These are phyloP conservation scores for Candida wancherniae DNA, from an alignment of 805 yeast genomes.

Conservation along the genomic window DNA sequence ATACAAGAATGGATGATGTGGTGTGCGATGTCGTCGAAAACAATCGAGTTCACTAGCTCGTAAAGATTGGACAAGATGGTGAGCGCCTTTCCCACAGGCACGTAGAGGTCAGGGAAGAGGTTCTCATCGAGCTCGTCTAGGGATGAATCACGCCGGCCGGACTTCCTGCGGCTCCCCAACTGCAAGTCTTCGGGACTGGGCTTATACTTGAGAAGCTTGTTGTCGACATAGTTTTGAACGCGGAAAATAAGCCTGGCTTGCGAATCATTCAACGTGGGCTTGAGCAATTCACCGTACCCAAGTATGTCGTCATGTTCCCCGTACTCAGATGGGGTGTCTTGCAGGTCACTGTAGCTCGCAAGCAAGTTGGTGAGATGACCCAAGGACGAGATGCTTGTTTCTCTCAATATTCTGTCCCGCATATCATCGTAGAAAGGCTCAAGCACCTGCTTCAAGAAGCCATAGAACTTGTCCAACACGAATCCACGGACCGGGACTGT, in stretches of 20 bases:
- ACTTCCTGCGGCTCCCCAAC: constrained; percentile 40
- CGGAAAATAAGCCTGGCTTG: constrained; percentile 80
- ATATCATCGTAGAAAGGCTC: constrained; percentile 76
- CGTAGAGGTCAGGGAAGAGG: constrained; percentile 49
- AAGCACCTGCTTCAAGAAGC: constrained; percentile 58
- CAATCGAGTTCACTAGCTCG: constrained; percentile 68
- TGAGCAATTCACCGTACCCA: constrained; percentile 57
- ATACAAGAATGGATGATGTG: constrained; percentile 78
- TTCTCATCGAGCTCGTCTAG: constrained; percentile 33
- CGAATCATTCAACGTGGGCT: constrained; percentile 68
- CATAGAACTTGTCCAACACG: constrained; percentile 34
- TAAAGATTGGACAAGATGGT: constrained; percentile 71
- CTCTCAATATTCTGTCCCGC: constrained; percentile 64
- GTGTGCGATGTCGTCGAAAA: constrained; percentile 88
- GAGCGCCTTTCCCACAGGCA: constrained; percentile 68
- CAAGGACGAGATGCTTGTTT: constrained; percentile 58
- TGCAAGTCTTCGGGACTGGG: constrained; percentile 67
- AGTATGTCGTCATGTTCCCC: constrained; percentile 21
- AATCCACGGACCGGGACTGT: constrained; percentile 11
- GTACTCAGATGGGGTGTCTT: constrained; percentile 21
- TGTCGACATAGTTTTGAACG: constrained; percentile 68
- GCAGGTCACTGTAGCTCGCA: constrained; percentile 62
- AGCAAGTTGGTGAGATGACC: constrained; percentile 73
- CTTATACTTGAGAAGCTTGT: constrained; percentile 58
- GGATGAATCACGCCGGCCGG: constrained; percentile 7